Conservation (phyloP, 108 stramenopile species). For the Hondaea fermentalgiana region DNA sequence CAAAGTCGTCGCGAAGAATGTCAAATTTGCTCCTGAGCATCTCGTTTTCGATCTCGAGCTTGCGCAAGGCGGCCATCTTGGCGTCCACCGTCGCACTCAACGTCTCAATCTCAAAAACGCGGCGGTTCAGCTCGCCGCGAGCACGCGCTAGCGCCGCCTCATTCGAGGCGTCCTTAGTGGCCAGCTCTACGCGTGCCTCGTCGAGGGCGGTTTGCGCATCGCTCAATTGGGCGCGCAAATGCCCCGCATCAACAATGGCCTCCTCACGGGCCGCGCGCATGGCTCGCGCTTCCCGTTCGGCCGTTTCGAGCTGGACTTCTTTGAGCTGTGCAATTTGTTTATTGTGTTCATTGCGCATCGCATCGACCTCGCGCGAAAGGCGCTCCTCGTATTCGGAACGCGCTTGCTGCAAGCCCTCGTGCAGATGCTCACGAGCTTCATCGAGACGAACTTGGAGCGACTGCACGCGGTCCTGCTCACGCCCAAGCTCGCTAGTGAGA, state of each 20-base stretch:
- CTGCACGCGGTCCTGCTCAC: not conserved
- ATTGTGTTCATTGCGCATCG: not conserved
- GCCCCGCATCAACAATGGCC: not conserved
- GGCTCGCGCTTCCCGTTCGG: not conserved
- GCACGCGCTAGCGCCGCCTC: not conserved
- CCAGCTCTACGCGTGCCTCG: not conserved
- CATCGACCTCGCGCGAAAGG: not conserved
- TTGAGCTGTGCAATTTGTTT: not conserved
- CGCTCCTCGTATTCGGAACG: not conserved
- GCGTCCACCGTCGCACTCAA: not conserved
- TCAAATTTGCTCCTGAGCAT: not conserved
- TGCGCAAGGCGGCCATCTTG: not conserved
- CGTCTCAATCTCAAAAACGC: slow-evolving; percentile 7
- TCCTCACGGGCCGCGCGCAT: not conserved
- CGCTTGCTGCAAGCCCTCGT: not conserved
- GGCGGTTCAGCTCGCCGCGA: not conserved
- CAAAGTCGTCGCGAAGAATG: not conserved
- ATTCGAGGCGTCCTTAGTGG: not conserved
- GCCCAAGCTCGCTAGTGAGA: not conserved
- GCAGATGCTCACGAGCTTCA: not conserved
- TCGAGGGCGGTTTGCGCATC: not conserved
- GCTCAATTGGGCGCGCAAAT: not conserved
- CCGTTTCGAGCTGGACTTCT: not conserved
- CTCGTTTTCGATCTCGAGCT: slow-evolving; percentile 3
- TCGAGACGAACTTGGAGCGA: not conserved